Conservation (phyloP, 352 stramenopile species). For the Phytophthora crassamura region DNA sequence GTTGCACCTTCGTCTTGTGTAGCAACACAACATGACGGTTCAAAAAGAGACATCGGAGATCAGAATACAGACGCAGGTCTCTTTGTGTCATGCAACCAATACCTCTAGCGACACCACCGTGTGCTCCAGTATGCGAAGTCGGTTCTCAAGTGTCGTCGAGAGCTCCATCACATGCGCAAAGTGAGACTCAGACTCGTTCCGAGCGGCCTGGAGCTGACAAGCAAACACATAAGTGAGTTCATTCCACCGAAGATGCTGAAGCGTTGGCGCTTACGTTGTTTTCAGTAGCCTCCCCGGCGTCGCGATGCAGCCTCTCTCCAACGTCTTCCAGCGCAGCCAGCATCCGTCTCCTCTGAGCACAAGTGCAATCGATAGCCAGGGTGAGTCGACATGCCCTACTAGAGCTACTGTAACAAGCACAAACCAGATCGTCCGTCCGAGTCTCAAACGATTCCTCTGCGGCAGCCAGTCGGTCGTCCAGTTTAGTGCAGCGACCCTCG, state of each 20-base stretch:
- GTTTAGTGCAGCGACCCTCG: constrained; percentile 35
- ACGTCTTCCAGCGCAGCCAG: constrained; percentile 29
- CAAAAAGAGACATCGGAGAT: no score
- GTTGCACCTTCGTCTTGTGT: constrained; percentile 31
- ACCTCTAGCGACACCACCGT: constrained; percentile 34
- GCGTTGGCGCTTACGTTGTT: constrained; percentile 12
- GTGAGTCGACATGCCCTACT: neutral
- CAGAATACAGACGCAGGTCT: no score
- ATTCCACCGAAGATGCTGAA: neutral
- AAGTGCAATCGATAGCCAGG: neutral
- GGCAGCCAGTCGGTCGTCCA: constrained; percentile 45
- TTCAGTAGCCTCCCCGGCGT: constrained; percentile 21
- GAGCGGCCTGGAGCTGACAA: constrained; percentile 24
- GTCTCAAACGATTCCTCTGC: constrained; percentile 54
- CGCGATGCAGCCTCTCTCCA: constrained; percentile 28
- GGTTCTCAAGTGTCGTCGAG: constrained; percentile 32
- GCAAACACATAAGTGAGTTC: neutral
- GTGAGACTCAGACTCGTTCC: constrained; percentile 22
- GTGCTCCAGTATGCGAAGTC: constrained; percentile 35
- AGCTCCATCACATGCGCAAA: constrained; percentile 28
- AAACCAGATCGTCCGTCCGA: constrained; percentile 65
- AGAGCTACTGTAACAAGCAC: neutral
- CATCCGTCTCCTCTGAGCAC: constrained; percentile 30
- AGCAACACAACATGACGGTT: no score
- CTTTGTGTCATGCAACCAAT: neutral